Evolutionary conservation across 805 yeast genomes (phyloP).

Genomic region (Ogataea salicorniae): DNA sequence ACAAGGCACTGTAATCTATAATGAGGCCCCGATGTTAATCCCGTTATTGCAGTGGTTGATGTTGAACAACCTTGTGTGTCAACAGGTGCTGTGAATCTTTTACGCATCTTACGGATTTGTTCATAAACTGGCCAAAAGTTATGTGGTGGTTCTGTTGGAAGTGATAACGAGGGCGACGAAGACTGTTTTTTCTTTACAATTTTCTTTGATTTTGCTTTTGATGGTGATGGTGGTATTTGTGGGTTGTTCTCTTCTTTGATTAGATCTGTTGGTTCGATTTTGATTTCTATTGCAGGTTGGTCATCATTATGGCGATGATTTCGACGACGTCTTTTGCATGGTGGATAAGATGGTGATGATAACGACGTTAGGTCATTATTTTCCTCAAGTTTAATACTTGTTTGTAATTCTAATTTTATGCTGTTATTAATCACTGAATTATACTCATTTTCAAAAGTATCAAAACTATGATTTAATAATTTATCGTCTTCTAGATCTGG

Average conservation of each 20-base stretch:
- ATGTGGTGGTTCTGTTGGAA: slow-evolving; percentile 22
- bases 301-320: no score
- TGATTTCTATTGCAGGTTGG: not conserved
- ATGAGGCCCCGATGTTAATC: slow-evolving; percentile 31
- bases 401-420: no score
- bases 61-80: slow-evolving; percentile 83
- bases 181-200: not conserved
- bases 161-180: not conserved
- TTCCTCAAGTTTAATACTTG: not conserved
- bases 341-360: not conserved
- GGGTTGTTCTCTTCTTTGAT: not conserved
- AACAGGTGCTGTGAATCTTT: slow-evolving; percentile 69
- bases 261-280: not conserved
- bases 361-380: not conserved
- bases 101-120: slow-evolving; percentile 62
- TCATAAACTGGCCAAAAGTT: slow-evolving; percentile 54
- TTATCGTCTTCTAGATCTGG: no score
- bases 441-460: not conserved
- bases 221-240: not conserved
- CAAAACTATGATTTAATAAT: not conserved
- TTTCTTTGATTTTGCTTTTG: not conserved
- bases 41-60: slow-evolving; percentile 41
- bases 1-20: slow-evolving; percentile 71
- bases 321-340: not conserved
- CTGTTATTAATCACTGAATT: not conserved